Evolutionary conservation across 2,329 filamentous ascomycete genomes (phyloP).

Genomic region (Metarhizium anisopliae): DNA sequence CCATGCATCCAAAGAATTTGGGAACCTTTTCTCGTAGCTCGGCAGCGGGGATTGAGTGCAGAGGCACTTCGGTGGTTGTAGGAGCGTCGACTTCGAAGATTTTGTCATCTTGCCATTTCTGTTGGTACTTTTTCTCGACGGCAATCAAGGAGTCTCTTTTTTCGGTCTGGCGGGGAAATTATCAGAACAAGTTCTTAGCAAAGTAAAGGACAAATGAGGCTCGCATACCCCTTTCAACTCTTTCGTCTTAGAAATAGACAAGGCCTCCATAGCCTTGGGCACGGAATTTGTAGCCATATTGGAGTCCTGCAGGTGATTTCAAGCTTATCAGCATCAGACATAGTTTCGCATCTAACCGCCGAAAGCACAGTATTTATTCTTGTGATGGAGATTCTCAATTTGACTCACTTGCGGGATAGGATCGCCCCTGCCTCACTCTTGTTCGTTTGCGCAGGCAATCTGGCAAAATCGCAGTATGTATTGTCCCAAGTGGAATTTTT

Average conservation of each 20-base stretch:
- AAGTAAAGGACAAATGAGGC: neutral
- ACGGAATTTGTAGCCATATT: conserved; percentile 34
- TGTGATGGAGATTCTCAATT: neutral
- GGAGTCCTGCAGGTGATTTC: conserved; percentile 4
- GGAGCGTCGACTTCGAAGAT: conserved; percentile 86
- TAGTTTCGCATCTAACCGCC: neutral
- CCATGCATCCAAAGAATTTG: conserved; percentile 71
- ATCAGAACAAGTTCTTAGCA: neutral
- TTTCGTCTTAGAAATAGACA: conserved; percentile 49
- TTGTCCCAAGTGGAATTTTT: conserved; percentile 7
- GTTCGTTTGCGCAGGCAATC: conserved; percentile 11
- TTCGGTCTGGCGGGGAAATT: conserved; percentile 51
- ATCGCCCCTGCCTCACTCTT: conserved; percentile 5
- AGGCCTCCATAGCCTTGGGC: conserved; percentile 40
- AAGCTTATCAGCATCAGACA: neutral
- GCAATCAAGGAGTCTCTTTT: conserved; percentile 77
- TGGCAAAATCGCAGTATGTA: neutral
- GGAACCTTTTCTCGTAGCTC: conserved; percentile 74
- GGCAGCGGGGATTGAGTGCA: conserved; percentile 61
- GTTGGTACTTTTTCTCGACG: conserved; percentile 87
- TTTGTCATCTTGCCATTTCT: conserved; percentile 40
- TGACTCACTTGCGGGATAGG: conserved; percentile 6
- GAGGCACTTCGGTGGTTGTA: conserved; percentile 65
- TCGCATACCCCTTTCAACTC: conserved; percentile 47
- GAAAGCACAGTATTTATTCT: neutral